Conservation (phyloP, 768 basidiomycete genomes). For the Leccinum arenicola region DNA sequence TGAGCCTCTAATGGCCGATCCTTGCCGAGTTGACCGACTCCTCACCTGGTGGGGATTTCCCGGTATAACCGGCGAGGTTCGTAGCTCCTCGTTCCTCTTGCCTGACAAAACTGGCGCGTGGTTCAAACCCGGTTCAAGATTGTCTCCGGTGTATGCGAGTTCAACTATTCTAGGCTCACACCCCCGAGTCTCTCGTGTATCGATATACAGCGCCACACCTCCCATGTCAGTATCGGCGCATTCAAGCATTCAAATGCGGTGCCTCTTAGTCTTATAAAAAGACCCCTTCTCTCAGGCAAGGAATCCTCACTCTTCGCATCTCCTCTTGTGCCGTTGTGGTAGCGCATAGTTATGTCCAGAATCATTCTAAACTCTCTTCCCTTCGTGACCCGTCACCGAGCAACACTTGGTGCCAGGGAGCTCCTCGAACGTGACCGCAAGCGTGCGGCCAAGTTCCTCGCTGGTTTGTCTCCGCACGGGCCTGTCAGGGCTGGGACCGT, state of each 20-base stretch:
- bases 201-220: neutral
- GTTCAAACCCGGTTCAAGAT: neutral
- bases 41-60: neutral
- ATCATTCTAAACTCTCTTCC: conserved; percentile 38
- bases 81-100: neutral
- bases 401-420: conserved; percentile 39
- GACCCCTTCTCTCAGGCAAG: neutral
- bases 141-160: neutral
- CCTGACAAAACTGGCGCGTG: neutral
- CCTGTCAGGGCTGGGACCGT: conserved; percentile 32
- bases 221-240: neutral
- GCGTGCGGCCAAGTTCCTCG: conserved; percentile 54
- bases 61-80: neutral
- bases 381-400: conserved; percentile 44
- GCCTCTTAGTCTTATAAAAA: conserved; percentile 20
- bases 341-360: conserved; percentile 33
- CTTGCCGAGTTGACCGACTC: neutral
- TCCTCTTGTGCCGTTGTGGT: neutral
- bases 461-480: conserved; percentile 53
- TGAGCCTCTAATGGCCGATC: neutral
- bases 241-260: neutral
- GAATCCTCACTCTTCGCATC: neutral
- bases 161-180: neutral
- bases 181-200: neutral
- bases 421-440: conserved; percentile 52